Evolutionary conservation across 2,329 filamentous ascomycete genomes (phyloP), one percentile per base, ranked within the genome.

Genomic region (Colletotrichum sp.): DNA sequence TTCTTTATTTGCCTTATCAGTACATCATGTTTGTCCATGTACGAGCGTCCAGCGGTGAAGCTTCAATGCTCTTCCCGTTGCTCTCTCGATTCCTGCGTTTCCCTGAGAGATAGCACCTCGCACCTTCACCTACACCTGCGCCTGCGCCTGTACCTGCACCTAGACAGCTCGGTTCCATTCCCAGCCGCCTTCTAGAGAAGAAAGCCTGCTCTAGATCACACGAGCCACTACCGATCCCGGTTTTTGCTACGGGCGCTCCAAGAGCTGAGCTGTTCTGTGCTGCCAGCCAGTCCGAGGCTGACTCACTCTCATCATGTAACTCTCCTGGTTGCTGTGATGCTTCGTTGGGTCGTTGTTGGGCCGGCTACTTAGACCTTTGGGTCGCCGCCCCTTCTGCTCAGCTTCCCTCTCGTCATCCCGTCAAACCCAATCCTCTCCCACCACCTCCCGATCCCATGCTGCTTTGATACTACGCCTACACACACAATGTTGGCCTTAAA

Each of bases 401-500:
- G 12, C 73, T 63, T 43, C 56, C 56, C 21, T 34, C 36, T 32
- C 32, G 21, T 66, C 65, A 59, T 38, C 64, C 43, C 38, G n/a
- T 30, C n/a, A 62, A 64, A n/a, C 43, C 14, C 32, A 18, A 36
- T 26, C 28, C 32, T 18, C 21, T 56, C 64, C 62, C 34, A 26
- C 18, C 64, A 18, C 66, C n/a, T 13, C 32, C 43, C 8, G 16
- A 16, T 9, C 21, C 55, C 38, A 52, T 71, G 71, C 26, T n/a
- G 24, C 30, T 63, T 48, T 64, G 63, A 74, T 52, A 61, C 73
- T 13, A 55, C 52, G 24, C 70, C 63, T 79, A 83, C 79, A 43
- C 18, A 18, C 14, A 55, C 30, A 30, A 85, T 86, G 83, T 82
- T 86, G 76, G 81, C 82, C 62, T 78, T 87, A 70, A 79, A 78